phyloP scores from a whole-genome alignment of 306 rosid species.

The Datisca glomerata region DNA sequence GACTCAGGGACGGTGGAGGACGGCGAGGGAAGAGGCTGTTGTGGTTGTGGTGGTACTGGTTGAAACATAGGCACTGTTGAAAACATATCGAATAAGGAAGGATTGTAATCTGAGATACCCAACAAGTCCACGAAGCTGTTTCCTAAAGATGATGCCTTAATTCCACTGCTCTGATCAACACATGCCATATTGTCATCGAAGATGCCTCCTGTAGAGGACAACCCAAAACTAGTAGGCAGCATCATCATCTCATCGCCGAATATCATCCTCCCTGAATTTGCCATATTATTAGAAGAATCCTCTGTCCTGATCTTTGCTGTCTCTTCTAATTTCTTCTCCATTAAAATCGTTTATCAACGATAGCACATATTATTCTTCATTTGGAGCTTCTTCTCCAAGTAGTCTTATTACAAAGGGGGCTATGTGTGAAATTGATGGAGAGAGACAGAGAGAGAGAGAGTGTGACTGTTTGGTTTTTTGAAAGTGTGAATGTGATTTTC shows the following conservation, averaged over 20 bases:
- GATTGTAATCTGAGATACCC: conserved; percentile 14
- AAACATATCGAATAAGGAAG: conserved; percentile 37
- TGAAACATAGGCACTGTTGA: conserved; percentile 6
- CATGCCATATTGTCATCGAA: too few relatives aligned
- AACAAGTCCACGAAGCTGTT: conserved; percentile 43
- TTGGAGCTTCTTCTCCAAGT: conserved; percentile 24
- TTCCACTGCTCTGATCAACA: too few relatives aligned
- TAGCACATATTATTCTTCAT: conserved; percentile 41
- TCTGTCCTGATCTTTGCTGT: conserved; percentile 12
- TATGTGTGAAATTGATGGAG: too few relatives aligned
- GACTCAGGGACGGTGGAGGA: conserved; percentile 31
- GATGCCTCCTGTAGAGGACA: conserved; percentile 28
- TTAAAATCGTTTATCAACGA: conserved; percentile 8
- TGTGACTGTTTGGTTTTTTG: conserved; percentile 15
- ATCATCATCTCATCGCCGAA: conserved; percentile 48
- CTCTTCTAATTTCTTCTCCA: conserved; percentile 39
- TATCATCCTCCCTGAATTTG: conserved; percentile 18
- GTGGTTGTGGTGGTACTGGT: neutral
- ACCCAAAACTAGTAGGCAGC: conserved; percentile 20
- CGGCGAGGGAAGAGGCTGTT: conserved; percentile 23
- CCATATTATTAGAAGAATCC: conserved; percentile 28
- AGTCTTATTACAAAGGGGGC: conserved; percentile 14
- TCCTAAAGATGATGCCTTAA: too few relatives aligned
- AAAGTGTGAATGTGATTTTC: conserved; percentile 26
- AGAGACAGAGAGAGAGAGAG: conserved; percentile 7